Conservation (phyloP, 1,284 basidiomycete genomes). For the Pterulicium gracile region DNA sequence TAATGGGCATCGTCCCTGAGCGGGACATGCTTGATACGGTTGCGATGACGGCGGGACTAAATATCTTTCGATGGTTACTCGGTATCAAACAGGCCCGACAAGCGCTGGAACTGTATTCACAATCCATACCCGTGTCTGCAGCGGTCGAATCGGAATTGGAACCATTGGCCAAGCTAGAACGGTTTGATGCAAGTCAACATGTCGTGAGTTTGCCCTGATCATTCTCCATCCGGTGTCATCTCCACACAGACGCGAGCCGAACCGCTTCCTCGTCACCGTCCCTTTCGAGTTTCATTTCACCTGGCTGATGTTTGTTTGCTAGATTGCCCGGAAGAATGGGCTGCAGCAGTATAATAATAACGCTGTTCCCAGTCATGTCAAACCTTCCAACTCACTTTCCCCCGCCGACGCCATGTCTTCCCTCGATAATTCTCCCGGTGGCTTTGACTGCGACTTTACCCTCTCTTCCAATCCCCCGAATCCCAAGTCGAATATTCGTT, state of each 20-base stretch:
- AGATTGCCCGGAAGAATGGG: not conserved
- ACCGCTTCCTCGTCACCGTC: not conserved
- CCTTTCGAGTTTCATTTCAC: too few relatives aligned
- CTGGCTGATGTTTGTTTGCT: not conserved
- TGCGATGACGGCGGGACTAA: too few relatives aligned
- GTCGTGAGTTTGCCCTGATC: not conserved
- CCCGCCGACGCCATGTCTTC: not conserved
- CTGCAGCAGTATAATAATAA: too few relatives aligned
- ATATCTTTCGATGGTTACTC: too few relatives aligned
- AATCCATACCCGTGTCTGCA: not conserved
- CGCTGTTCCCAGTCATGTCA: not conserved
- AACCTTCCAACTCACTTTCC: not conserved
- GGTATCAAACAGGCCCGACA: not conserved
- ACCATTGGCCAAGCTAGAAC: not conserved
- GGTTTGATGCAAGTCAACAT: not conserved
- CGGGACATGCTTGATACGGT: too few relatives aligned
- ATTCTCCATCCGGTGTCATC: constrained; percentile 7
- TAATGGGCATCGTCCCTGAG: too few relatives aligned
- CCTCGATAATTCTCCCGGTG: not conserved
- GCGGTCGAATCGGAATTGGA: not conserved
- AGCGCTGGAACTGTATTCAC: not conserved
- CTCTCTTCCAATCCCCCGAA: constrained; percentile 69
- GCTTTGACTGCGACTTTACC: constrained; percentile 28
- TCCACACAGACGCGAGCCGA: constrained; percentile 5
- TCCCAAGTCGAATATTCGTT: constrained; percentile 56